phyloP scores from a whole-genome alignment of 2,329 filamentous ascomycete species.

The Lecanicillium sp. region DNA sequence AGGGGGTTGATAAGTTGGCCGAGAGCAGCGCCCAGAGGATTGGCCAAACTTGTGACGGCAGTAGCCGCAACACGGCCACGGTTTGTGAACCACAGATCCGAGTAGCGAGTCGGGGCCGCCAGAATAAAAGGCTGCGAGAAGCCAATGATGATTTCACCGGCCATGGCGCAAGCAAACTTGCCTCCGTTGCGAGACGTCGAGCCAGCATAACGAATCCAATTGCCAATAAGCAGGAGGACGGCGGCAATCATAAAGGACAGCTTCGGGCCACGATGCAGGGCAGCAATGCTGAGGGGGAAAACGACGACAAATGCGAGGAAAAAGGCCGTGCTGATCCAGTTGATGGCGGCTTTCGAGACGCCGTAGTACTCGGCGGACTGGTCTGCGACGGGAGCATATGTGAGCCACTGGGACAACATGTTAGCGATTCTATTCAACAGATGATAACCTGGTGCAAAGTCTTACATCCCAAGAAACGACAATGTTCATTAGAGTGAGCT shows the following conservation, averaged over 20 bases:
- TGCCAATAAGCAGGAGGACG: conserved; percentile 68
- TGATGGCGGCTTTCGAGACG: conserved; percentile 69
- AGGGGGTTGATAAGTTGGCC: conserved; percentile 81
- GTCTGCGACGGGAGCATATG: conserved; percentile 75
- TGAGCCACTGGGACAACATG: conserved; percentile 63
- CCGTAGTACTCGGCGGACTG: conserved; percentile 68
- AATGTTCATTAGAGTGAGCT: conserved; percentile 83
- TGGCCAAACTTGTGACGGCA: conserved; percentile 75
- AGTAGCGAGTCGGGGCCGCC: conserved; percentile 81
- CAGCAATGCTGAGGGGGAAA: conserved; percentile 66
- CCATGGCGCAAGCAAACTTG: conserved; percentile 68
- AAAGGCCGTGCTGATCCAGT: conserved; percentile 88
- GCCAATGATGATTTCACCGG: conserved; percentile 85
- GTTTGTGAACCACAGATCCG: conserved; percentile 89
- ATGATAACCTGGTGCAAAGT: too few relatives aligned
- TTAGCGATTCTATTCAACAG: background rate
- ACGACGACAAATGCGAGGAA: conserved; percentile 74
- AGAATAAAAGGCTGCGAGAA: conserved; percentile 89
- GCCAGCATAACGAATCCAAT: conserved; percentile 85
- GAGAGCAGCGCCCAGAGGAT: conserved; percentile 81
- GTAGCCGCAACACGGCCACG: conserved; percentile 79
- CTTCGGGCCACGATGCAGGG: conserved; percentile 74
- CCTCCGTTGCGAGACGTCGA: conserved; percentile 47
- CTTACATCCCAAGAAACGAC: conserved; percentile 93
- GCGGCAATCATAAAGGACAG: conserved; percentile 67